Percentiles rank a stretch among this genome's conserved stretches.
These are phyloP conservation scores for Funneliformis caledonium DNA, from an alignment of 371 early-diverging fungal species.

Conservation along the genomic window DNA sequence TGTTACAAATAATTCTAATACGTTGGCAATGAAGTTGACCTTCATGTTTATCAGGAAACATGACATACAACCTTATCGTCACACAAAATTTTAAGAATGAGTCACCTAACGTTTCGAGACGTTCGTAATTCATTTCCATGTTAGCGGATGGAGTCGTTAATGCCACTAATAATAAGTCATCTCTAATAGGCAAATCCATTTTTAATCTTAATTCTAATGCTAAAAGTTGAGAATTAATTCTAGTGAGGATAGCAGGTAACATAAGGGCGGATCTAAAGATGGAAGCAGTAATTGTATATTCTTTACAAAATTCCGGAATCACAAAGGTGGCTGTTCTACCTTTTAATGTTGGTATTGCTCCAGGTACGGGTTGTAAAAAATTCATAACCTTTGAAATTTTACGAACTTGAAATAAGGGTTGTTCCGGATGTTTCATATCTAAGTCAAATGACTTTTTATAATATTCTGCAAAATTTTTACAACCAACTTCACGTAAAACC, in stretches of 20 bases:
- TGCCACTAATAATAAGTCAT: slow-evolving; percentile 68
- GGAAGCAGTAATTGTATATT: slow-evolving; percentile 58
- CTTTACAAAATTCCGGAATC: slow-evolving; percentile 61
- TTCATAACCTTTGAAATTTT: slow-evolving; percentile 56
- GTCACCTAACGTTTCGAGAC: slow-evolving; percentile 95
- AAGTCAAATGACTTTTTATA: slow-evolving; percentile 52
- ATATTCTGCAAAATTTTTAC: slow-evolving; percentile 55
- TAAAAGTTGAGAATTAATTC: slow-evolving; percentile 67
- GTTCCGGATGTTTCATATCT: slow-evolving; percentile 48
- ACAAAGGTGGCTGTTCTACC: slow-evolving; percentile 50
- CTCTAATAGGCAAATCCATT: slow-evolving; percentile 53
- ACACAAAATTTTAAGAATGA: slow-evolving; percentile 88
- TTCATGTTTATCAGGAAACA: slow-evolving; percentile 80
- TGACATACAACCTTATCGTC: slow-evolving; percentile 77
- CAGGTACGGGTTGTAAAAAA: slow-evolving; percentile 53
- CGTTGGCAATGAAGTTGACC: slow-evolving; percentile 76
- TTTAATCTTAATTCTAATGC: slow-evolving; percentile 59
- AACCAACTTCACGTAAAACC: slow-evolving; percentile 50
- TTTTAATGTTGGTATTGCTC: slow-evolving; percentile 42
- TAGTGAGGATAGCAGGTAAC: slow-evolving; percentile 70
- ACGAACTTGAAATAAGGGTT: slow-evolving; percentile 57
- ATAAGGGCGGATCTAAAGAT: slow-evolving; percentile 59
- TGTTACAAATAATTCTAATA: slow-evolving; percentile 78
- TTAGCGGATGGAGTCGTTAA: slow-evolving; percentile 76
- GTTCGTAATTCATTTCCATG: slow-evolving; percentile 84